Evolutionary conservation across 2,329 filamentous ascomycete genomes (phyloP).

Genomic region (Iodosphaeria phyllophila): DNA sequence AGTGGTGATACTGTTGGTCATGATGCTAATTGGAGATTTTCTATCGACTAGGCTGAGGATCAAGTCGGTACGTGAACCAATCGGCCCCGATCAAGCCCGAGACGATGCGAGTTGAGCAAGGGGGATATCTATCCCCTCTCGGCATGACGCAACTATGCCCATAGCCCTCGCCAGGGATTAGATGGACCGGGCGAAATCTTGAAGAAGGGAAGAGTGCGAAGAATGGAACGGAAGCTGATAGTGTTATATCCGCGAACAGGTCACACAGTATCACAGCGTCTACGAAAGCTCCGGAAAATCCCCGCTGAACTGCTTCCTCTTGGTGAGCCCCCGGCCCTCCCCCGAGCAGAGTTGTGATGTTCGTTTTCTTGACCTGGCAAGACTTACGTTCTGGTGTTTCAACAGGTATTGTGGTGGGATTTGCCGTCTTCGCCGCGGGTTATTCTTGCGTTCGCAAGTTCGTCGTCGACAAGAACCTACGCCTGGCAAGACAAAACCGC

Average conservation of each 20-base stretch:
- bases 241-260: no score
- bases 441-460: constrained; percentile 79
- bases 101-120: no score
- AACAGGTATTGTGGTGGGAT: constrained; percentile 69
- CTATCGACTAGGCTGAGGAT: constrained; percentile 43
- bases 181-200: no score
- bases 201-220: no score
- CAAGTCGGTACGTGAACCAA: constrained; percentile 51
- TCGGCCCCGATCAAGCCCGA: no score
- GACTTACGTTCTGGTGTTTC: constrained; percentile 7
- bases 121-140: no score
- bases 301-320: constrained; percentile 89
- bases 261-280: constrained; percentile 90
- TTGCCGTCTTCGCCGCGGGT: constrained; percentile 60
- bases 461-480: constrained; percentile 76
- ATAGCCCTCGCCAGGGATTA: no score
- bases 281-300: constrained; percentile 76
- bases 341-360: not conserved
- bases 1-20: no score
- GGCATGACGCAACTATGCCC: no score
- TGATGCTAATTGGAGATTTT: no score
- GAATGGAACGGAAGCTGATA: no score
- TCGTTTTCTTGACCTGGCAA: no score
- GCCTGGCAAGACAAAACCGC: constrained; percentile 56
- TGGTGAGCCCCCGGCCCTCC: constrained; percentile 38